Conservation (phyloP, 352 stramenopile genomes). For the Globisporangium sylvaticum region DNA sequence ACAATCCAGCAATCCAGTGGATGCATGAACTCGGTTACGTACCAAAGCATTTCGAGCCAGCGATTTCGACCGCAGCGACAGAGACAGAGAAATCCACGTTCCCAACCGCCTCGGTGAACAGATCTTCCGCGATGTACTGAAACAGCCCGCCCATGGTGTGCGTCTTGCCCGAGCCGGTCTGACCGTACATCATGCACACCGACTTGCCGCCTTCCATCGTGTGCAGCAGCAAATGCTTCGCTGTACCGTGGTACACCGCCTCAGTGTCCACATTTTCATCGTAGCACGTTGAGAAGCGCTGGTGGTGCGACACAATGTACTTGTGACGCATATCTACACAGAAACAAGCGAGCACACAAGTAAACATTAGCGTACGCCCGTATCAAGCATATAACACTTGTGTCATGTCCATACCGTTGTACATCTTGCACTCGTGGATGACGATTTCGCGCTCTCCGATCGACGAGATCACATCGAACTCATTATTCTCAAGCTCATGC, state of each 20-base stretch:
- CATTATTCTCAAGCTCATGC: constrained; percentile 80
- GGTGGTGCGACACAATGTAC: constrained; percentile 74
- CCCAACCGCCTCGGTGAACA: constrained; percentile 48
- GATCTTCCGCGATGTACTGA: constrained; percentile 68
- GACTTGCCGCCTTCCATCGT: constrained; percentile 39
- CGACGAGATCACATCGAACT: constrained; percentile 87
- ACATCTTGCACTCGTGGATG: constrained; percentile 90
- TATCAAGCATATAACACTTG: not conserved
- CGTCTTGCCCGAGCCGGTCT: constrained; percentile 70
- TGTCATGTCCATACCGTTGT: constrained; percentile 37
- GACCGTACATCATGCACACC: constrained; percentile 85
- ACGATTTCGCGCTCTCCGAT: constrained; percentile 56
- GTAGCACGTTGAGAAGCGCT: constrained; percentile 76
- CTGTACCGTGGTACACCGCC: constrained; percentile 56
- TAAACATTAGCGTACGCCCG: constrained; percentile 23
- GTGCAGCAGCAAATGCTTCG: constrained; percentile 64
- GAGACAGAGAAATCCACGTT: constrained; percentile 46
- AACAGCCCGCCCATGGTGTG: constrained; percentile 86
- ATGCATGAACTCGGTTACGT: not conserved
- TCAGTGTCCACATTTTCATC: constrained; percentile 71
- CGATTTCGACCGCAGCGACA: constrained; percentile 59
- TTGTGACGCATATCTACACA: constrained; percentile 90
- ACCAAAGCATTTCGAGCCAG: constrained; percentile 64
- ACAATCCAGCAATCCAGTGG: too few relatives aligned
- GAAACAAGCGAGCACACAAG: constrained; percentile 46